Base-by-base conservation (phyloP, 2,329 filamentous ascomycete genomes). In the Fusarium papillatum region DNA sequence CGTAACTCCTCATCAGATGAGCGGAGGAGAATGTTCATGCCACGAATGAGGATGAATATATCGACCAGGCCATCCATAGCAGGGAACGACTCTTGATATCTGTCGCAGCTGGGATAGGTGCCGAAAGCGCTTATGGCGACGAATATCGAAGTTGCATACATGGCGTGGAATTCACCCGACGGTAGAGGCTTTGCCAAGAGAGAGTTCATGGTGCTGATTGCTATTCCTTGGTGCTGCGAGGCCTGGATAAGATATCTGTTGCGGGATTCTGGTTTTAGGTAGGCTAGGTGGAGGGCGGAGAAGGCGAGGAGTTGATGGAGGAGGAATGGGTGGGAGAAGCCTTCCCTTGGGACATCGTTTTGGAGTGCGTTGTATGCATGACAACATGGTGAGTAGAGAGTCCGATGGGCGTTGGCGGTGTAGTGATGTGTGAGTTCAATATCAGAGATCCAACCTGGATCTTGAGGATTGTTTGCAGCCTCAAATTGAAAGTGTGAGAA, bases 131-230 rank as follows among this genome's bases (percentile, higher is more conserved):
- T 67, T 16, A 74, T 70, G 29, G 68, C 66, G 5, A 74, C 38
- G 13, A 72, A 74, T 43, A 74, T 65, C 3, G 72, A 74, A 29
- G 62, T 74, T n/a, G 69, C 69, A 8, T 72, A 74, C 14, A 74
- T 29, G 7, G 72, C 72, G 17, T 74, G 72, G 13, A 60, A 70
- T 7, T 55, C 62, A 11, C 10, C 36, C 6, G 63, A 19, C 2
- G 53, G 24, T 5, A 57, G 13, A 4, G 59, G 22, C 5, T 46
- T 59, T 7, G 50, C 53, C 2, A 74, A 31, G 3, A 69, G 41
- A 1, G 63, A 48, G 19, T 64, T 71, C 46, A 72, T 70, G 29
- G 59, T 65, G 9, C 41, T 62, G 38, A 74, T 68, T 14, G 72
- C 69, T 11, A 59, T 63, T 10, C 48, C 59, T 34, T 74, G 72